Conservation (phyloP, 192 early-diverging fungal genomes). For the Podochytrium sp. region DNA sequence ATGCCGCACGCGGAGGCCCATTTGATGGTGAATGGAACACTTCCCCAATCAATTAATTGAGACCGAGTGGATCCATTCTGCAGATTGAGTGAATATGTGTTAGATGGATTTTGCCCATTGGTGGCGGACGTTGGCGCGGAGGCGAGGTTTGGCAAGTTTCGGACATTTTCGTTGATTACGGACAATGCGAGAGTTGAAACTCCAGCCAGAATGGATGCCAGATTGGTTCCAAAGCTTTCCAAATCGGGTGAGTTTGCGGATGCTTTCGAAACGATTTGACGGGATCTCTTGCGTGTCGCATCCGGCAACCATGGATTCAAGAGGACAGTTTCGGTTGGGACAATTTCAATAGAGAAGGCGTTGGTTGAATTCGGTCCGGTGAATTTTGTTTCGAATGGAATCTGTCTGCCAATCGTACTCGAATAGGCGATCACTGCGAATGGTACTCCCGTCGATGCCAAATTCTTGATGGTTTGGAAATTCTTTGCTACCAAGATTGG, state of each 20-base stretch:
- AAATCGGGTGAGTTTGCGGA: background rate
- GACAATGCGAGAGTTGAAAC: background rate
- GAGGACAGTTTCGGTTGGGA: background rate
- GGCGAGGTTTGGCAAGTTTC: background rate
- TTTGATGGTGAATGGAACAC: constrained; percentile 15
- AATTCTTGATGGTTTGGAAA: constrained; percentile 4
- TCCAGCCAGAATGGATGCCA: constrained; percentile 14
- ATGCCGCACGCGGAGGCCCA: constrained; percentile 19
- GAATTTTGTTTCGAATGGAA: background rate
- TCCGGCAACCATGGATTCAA: constrained; percentile 23
- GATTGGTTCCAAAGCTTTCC: constrained; percentile 1
- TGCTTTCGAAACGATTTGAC: background rate
- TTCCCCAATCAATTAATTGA: background rate
- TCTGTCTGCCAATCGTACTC: background rate
- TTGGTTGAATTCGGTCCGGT: background rate
- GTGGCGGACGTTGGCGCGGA: background rate
- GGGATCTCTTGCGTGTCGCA: background rate
- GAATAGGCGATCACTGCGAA: constrained; percentile 1
- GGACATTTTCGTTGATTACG: background rate
- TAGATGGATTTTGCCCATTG: background rate
- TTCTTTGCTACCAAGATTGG: constrained; percentile 14
- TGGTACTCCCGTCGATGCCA: background rate
- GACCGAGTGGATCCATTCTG: background rate
- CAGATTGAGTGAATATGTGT: background rate
- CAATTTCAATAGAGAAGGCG: background rate